Conservation (phyloP, 2,329 filamentous ascomycete genomes). For the Ceratocystiopsis sp. region DNA sequence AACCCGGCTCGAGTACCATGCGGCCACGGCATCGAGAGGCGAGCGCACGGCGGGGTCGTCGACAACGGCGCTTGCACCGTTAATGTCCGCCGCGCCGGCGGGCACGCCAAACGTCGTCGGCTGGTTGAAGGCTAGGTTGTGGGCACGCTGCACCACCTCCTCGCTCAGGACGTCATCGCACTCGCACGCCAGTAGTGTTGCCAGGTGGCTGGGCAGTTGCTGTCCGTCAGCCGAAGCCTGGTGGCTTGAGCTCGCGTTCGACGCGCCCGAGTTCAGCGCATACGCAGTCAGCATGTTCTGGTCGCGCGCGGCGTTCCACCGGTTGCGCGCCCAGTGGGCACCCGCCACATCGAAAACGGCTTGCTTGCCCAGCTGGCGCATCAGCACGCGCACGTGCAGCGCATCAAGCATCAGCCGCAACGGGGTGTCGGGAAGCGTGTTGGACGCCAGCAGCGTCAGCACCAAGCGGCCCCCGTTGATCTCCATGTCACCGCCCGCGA, state of each 20-base stretch:
- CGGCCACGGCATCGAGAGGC: conserved; percentile 75
- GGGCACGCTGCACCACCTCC: conserved; percentile 64
- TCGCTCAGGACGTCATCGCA: conserved; percentile 69
- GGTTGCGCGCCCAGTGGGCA: conserved; percentile 52
- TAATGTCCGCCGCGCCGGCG: conserved; percentile 37
- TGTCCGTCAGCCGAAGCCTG: conserved; percentile 26
- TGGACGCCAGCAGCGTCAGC: conserved; percentile 73
- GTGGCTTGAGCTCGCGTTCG: too few species aligned
- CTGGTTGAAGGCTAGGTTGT: conserved; percentile 79
- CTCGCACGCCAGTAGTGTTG: conserved; percentile 57
- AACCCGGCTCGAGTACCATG: conserved; percentile 70
- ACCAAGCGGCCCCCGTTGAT: conserved; percentile 77
- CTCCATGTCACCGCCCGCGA: conserved; percentile 78
- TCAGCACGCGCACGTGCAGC: conserved; percentile 72
- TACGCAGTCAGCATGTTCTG: conserved; percentile 28
- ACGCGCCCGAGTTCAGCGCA: too few species aligned
- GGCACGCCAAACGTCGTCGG: conserved; percentile 51
- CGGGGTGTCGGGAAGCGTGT: conserved; percentile 71
- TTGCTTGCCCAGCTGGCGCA: conserved; percentile 58
- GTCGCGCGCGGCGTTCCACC: conserved; percentile 67
- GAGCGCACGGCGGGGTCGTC: conserved; percentile 74
- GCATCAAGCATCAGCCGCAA: conserved; percentile 79
- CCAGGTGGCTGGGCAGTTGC: conserved; percentile 58
- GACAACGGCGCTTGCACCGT: conserved; percentile 66
- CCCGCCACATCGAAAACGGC: conserved; percentile 54